Evolutionary conservation across 805 yeast species (phyloP).

Genomic region (Blastobotrys robertii): DNA sequence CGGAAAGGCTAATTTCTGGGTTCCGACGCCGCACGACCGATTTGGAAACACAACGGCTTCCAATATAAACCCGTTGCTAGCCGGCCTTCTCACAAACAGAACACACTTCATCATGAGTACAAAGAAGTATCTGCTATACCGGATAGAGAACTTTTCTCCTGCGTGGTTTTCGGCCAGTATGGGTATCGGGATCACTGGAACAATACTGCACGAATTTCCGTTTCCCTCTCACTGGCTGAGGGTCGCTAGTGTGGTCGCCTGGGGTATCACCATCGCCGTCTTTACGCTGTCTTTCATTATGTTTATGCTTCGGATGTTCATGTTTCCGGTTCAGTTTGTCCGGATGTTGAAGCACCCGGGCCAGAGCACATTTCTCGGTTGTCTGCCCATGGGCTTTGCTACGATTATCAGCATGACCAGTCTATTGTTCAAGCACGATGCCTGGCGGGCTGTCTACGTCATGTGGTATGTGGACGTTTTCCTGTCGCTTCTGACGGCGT

Average conservation of each 20-base stretch:
- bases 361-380: constrained; percentile 60
- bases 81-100: neutral
- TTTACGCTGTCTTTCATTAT: constrained; percentile 33
- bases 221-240: constrained; percentile 51
- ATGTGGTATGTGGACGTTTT: constrained; percentile 68
- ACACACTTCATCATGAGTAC: neutral
- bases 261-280: constrained; percentile 44
- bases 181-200: constrained; percentile 74
- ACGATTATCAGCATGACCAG: constrained; percentile 54
- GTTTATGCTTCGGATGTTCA: constrained; percentile 34
- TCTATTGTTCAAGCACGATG: constrained; percentile 32
- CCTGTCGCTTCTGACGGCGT: constrained; percentile 47
- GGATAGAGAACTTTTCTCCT: constrained; percentile 11
- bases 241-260: constrained; percentile 50
- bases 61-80: neutral
- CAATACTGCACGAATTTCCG: constrained; percentile 56
- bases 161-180: constrained; percentile 62
- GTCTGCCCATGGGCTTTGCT: constrained; percentile 69
- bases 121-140: neutral
- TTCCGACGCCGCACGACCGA: neutral
- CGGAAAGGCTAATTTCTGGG: too few species aligned
- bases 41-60: neutral
- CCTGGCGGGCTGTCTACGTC: constrained; percentile 44
- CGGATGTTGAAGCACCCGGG: constrained; percentile 32
- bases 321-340: constrained; percentile 27